Evolutionary conservation across 768 basidiomycete species (phyloP).

Genomic region (Tricholoma hemisulphureum): DNA sequence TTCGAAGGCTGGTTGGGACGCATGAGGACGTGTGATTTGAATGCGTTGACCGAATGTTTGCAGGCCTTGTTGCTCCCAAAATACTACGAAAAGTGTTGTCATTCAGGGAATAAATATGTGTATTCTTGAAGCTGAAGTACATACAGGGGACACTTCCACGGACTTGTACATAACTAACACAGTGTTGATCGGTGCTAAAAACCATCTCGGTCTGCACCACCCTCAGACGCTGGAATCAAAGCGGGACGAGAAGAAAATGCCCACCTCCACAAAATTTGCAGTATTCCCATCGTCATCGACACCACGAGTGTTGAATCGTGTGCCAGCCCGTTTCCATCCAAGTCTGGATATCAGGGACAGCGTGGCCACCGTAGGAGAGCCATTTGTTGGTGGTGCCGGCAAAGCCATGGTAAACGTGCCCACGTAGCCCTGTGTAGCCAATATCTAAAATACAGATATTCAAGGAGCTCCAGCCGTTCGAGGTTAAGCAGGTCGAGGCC

Average conservation of each 20-base stretch:
- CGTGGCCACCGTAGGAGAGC: constrained; percentile 69
- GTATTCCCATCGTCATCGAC: constrained; percentile 94
- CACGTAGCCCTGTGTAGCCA: constrained; percentile 93
- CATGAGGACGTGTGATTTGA: constrained; percentile 92
- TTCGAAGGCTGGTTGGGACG: constrained; percentile 96
- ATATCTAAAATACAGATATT: constrained; percentile 49
- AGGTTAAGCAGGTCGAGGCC: constrained; percentile 8
- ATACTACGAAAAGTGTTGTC: constrained; percentile 53
- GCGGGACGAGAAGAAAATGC: constrained; percentile 16
- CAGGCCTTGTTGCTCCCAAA: constrained; percentile 97
- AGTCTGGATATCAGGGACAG: constrained; percentile 83
- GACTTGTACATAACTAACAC: constrained; percentile 90
- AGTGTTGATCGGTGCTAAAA: constrained; percentile 82
- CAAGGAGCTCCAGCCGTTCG: constrained; percentile 6
- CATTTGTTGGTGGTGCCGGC: constrained; percentile 71
- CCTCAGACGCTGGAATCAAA: constrained; percentile 12
- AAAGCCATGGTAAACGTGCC: constrained; percentile 78
- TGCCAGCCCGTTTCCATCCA: constrained; percentile 94
- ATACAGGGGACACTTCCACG: constrained; percentile 93
- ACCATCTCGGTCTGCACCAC: constrained; percentile 78
- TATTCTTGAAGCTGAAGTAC: constrained; percentile 37
- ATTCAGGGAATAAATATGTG: constrained; percentile 11
- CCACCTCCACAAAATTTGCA: constrained; percentile 94
- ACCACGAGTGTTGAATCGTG: constrained; percentile 94
- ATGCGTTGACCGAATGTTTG: constrained; percentile 94